Evolutionary conservation across 306 rosid species (phyloP), one percentile per base, ranked within the genome.

Genomic region (Quercus mongolica): DNA sequence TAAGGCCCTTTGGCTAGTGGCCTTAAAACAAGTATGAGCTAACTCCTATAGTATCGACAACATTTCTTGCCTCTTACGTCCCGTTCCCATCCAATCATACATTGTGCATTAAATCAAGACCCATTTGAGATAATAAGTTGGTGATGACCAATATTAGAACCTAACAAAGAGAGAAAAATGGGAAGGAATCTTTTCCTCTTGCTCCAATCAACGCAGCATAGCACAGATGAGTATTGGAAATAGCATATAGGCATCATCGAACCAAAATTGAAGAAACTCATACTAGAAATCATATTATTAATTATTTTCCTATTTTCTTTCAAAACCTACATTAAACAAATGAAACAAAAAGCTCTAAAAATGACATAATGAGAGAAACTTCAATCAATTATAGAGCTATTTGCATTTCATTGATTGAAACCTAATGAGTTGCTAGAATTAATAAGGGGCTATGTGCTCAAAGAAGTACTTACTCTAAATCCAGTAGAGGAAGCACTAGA

Each of bases 321-420:
- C 0, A 13, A 67, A 33, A n/a, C 21, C 71, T 63, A 31, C 10
- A 67, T 33, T 17, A 31, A 8, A 67, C 23, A 67, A 33, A 33
- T 3, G 23, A 1, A 67, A 69, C n/a, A 4, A 44, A 30, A 56
- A 68, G 20, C n/a, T 14, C 10, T 10, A 28, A 71, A 79, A 73
- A 8, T 18, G 9, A 67, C 12, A 5, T 7, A 17, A 15, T 33
- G 9, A 8, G 46, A 41, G 11, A 31, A 31, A 67, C 49, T 67
- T 18, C 51, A 67, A 67, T 67, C 3, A 67, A 17, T 5, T 6
- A 9, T 59, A 6, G 38, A 80, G 17, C 28, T 46, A 89, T 94
- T 81, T 84, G 91, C 97, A 81, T 87, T 8, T 69, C 91, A 75
- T 87, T 88, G 97, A 84, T 80, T 85, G 80, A 86, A 91, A 75